Conservation (phyloP, 495 filamentous ascomycete genomes). For the Ramalina peruviana region DNA sequence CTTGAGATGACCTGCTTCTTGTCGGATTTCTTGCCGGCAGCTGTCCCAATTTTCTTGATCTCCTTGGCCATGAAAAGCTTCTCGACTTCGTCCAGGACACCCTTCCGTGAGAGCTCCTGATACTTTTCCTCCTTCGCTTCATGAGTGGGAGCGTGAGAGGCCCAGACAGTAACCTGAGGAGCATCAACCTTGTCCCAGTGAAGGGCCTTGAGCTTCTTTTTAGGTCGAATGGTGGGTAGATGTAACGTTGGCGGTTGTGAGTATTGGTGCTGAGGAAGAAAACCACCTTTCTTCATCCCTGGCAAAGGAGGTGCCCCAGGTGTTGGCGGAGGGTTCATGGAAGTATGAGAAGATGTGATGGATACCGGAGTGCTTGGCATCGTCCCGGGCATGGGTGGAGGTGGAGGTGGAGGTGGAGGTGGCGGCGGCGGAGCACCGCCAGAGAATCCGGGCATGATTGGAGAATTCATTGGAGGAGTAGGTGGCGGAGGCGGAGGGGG, state of each 20-base stretch:
- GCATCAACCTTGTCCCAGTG: conserved; percentile 99
- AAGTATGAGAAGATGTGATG: conserved; percentile 10
- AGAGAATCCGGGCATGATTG: conserved; percentile 29
- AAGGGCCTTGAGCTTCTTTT: conserved; percentile 98
- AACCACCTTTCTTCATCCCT: conserved; percentile 36
- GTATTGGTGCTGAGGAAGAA: conserved; percentile 34
- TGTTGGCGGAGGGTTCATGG: conserved; percentile 35
- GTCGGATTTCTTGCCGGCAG: conserved; percentile 59
- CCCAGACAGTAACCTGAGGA: conserved; percentile 91
- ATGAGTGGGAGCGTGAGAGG: conserved; percentile 62
- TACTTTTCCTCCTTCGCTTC: conserved; percentile 91
- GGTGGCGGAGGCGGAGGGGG: conserved; percentile 38
- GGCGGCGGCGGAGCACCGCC: conserved; percentile 42
- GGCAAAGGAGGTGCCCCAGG: conserved; percentile 44
- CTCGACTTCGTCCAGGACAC: conserved; percentile 94
- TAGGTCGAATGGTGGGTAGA: conserved; percentile 70
- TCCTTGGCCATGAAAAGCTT: conserved; percentile 96
- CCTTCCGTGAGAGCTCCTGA: conserved; percentile 76
- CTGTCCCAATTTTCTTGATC: conserved; percentile 67
- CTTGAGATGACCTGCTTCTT: conserved; percentile 96
- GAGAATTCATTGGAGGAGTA: conserved; percentile 30
- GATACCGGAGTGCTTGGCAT: conserved; percentile 21
- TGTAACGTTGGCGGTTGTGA: conserved; percentile 32
- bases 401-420: conserved; percentile 31
- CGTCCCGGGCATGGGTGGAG: conserved; percentile 12